These are phyloP conservation scores for Pterocarpus santalinus DNA, from an alignment of 306 rosid species.

Conservation along the genomic window DNA sequence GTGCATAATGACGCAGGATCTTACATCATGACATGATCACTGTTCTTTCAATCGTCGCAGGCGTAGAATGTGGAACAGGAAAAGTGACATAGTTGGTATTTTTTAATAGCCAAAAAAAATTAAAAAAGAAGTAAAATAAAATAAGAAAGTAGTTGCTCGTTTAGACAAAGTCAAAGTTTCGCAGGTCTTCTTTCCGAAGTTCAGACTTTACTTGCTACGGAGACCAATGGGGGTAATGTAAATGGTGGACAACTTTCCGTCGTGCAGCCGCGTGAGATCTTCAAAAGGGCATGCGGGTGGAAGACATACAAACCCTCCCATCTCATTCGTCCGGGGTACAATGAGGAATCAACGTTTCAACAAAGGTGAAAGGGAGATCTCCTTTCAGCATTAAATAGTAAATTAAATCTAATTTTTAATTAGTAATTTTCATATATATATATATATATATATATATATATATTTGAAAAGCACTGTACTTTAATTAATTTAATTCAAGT, in stretches of 20 bases:
- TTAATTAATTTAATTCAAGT: no score
- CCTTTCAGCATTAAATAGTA: background rate
- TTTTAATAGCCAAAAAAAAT: background rate
- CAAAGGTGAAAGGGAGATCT: background rate
- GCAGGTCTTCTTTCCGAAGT: background rate
- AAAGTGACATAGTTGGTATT: background rate
- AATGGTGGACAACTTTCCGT: conserved; percentile 8
- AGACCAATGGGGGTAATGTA: background rate
- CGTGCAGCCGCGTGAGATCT: background rate
- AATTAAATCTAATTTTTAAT: no score
- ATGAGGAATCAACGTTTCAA: conserved; percentile 3
- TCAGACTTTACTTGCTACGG: conserved; percentile 24
- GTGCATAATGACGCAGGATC: conserved; percentile 48
- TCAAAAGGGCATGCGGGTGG: conserved; percentile 11
- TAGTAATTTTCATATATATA: no score
- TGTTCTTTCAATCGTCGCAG: background rate
- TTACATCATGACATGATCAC: conserved; percentile 27
- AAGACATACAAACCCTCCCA: background rate
- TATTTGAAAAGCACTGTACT: no score
- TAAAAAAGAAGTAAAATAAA: background rate
- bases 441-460: no score
- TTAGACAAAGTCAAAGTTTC: conserved; percentile 48
- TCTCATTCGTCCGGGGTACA: background rate
- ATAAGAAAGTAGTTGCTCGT: background rate
- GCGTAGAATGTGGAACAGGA: conserved; percentile 18